Conservation (phyloP, 2,329 filamentous ascomycete genomes). For the Diplodia scrobiculata region DNA sequence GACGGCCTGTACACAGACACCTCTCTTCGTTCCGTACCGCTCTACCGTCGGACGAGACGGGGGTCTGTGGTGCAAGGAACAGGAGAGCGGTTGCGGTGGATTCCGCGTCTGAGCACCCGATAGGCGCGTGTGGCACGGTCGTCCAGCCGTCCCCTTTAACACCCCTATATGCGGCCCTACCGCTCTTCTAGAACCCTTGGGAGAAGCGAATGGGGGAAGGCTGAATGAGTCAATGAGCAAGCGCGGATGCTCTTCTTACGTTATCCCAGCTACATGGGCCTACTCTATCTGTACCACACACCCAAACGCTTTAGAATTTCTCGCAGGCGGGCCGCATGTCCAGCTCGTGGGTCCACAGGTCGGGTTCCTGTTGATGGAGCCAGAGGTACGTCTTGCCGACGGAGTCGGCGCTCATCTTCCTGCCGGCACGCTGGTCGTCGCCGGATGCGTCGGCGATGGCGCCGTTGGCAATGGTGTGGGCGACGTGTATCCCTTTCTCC, state of each 20-base stretch:
- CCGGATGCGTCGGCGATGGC: constrained; percentile 56
- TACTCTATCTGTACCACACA: background rate
- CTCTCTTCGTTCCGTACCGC: constrained; percentile 10
- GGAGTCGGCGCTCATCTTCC: constrained; percentile 61
- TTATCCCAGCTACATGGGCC: background rate
- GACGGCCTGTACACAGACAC: constrained; percentile 10
- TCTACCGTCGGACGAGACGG: background rate
- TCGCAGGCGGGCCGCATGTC: constrained; percentile 56
- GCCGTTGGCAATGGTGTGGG: constrained; percentile 62
- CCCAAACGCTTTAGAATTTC: constrained; percentile 45
- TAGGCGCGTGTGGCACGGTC: constrained; percentile 4
- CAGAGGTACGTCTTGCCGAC: constrained; percentile 61
- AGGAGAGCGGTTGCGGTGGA: constrained; percentile 19
- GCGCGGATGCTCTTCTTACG: background rate
- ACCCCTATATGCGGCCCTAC: constrained; percentile 2
- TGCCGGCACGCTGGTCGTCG: constrained; percentile 53
- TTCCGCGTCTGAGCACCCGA: constrained; percentile 3
- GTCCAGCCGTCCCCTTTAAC: background rate
- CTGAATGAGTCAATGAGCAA: background rate
- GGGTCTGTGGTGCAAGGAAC: constrained; percentile 1
- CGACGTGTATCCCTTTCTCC: constrained; percentile 59
- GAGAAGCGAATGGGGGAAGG: background rate
- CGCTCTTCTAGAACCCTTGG: constrained; percentile 14
- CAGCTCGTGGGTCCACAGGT: constrained; percentile 57
- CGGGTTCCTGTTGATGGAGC: constrained; percentile 53